Evolutionary conservation across 140 eudicot species (phyloP).

Genomic region (Ambrosia hybrid): DNA sequence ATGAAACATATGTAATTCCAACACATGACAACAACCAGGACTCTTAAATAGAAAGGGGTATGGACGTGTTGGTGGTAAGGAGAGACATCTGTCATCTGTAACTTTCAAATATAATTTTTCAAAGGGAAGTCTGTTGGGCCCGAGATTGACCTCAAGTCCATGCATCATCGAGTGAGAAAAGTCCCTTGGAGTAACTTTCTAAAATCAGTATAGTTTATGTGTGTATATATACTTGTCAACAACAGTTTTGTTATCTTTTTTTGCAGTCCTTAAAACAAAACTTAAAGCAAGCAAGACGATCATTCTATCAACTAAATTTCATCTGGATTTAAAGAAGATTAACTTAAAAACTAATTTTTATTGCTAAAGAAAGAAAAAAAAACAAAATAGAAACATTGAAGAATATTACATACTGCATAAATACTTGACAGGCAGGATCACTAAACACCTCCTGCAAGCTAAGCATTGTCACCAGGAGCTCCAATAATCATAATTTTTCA

Average conservation of each 20-base stretch:
- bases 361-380: not conserved
- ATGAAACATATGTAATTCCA: too few species aligned
- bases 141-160: not conserved
- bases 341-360: not conserved
- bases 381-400: not conserved
- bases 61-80: too few species aligned
- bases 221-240: not conserved
- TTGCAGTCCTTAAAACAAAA: not conserved
- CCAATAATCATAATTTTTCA: too few species aligned
- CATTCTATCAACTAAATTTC: not conserved
- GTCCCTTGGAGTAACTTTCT: not conserved
- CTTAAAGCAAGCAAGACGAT: not conserved
- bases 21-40: too few species aligned
- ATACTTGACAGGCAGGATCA: conserved; percentile 1
- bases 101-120: not conserved
- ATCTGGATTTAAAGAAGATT: not conserved
- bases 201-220: not conserved
- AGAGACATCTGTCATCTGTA: too few species aligned
- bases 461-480: not conserved
- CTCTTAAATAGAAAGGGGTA: too few species aligned
- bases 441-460: not conserved
- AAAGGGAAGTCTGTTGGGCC: not conserved
- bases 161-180: not conserved
- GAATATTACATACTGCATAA: not conserved
- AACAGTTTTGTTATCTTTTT: not conserved